These are phyloP conservation scores for Helminthosporium solani DNA, from an alignment of 2,329 filamentous ascomycete genomes.

Conservation along the genomic window DNA sequence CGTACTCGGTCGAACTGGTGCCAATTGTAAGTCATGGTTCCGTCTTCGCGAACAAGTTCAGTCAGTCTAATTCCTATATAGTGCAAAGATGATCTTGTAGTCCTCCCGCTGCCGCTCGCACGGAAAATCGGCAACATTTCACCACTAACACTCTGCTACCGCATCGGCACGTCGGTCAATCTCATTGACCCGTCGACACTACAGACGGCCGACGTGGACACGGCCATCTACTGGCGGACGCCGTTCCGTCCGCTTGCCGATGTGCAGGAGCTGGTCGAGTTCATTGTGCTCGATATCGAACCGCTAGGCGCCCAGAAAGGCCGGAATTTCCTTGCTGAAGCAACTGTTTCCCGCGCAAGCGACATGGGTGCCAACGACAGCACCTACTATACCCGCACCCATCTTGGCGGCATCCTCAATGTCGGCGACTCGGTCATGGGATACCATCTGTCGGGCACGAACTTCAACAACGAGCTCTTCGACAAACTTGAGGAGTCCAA, in stretches of 20 bases:
- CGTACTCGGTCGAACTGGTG: conserved; percentile 83
- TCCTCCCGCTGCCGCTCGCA: conserved; percentile 83
- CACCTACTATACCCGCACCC: conserved; percentile 87
- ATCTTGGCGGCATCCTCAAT: conserved; percentile 81
- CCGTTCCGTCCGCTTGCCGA: conserved; percentile 85
- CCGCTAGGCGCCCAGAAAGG: conserved; percentile 72
- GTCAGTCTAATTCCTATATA: conserved; percentile 9
- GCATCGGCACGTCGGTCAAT: conserved; percentile 86
- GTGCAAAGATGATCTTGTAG: conserved; percentile 97
- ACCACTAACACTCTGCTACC: conserved; percentile 81
- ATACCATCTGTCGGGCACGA: conserved; percentile 85
- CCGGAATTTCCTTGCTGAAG: conserved; percentile 81
- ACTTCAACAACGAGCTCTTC: conserved; percentile 87
- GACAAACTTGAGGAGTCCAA: conserved; percentile 81
- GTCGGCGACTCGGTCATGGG: conserved; percentile 91
- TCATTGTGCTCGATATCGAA: conserved; percentile 93
- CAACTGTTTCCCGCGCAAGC: conserved; percentile 79
- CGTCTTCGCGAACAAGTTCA: not conserved
- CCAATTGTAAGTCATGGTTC: conserved; percentile 62
- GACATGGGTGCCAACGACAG: conserved; percentile 85
- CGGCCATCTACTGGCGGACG: conserved; percentile 83
- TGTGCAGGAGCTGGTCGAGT: conserved; percentile 81
- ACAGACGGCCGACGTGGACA: conserved; percentile 82
- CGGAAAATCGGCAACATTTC: conserved; percentile 85
- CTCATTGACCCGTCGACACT: conserved; percentile 88